Base-by-base conservation (phyloP, 768 basidiomycete genomes). In the Tremella yokohamensis region DNA sequence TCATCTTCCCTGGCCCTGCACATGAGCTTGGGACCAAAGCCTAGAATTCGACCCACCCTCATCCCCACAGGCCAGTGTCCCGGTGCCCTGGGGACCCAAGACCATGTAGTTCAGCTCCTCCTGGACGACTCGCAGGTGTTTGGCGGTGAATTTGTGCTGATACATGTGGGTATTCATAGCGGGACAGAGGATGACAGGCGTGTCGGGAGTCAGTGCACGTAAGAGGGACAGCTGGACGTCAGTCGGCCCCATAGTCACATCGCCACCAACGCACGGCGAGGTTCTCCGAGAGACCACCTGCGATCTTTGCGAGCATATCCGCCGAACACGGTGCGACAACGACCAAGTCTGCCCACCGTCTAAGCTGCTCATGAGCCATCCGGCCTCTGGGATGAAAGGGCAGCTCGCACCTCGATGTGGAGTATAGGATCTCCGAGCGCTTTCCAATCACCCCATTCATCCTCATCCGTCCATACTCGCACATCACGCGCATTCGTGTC, bases 81-180 rank as follows among this genome's bases (percentile, higher is more conserved):
- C 97, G 0, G 87, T 87, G 22, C 93, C 87, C 53, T 76, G 75
- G 0, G 94, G 94, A 0, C 93, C 93, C 6, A 87, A 80, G 15
- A 98, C 82, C 20, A 83, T 78, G 71, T 98, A 99, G 12, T 83
- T 81, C 9, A 97, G 81, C 40, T 88, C 82, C 0, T 92, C 87
- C 24, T 80, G 81, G 4, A 94, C 82, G 39, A 87, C 70, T 20
- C 84, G 82, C 42, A 98, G 77, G 70, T 99, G 96, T 62, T 87
- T 83, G 1, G 84, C 82, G 0, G 93, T 97, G 44, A 98, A 81
- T 18, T 91, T 91, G 72, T 98, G 93, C 58, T 88, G 84, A 71
- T 89, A 98, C 94, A 99, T 99, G 64, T 90, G 80, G 2, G 96
- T 98, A 76, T 99, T 99, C 94, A 98, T 99, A 0, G 94, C 96